phyloP scores from a whole-genome alignment of 2,329 filamentous ascomycete species.

The Fusarium tuaranense region DNA sequence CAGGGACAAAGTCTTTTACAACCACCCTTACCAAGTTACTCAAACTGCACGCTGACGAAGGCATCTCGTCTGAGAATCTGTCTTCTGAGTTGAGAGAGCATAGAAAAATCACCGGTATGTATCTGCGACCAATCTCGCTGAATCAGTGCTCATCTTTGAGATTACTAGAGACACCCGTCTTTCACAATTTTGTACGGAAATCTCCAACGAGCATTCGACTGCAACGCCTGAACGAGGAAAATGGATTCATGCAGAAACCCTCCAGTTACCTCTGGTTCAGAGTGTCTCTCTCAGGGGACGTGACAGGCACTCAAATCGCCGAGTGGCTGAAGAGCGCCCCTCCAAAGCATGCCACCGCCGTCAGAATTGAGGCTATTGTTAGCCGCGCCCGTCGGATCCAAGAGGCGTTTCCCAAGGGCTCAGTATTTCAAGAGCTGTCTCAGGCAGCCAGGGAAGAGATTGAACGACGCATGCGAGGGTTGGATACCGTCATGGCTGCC shows the following conservation, averaged over 20 bases:
- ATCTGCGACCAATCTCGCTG: no score
- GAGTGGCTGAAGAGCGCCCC: neutral
- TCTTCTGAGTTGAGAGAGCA: neutral
- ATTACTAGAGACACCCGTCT: neutral
- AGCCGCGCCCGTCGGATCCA: neutral
- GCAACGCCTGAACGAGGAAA: neutral
- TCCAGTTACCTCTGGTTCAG: neutral
- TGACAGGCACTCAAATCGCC: neutral
- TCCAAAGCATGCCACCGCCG: neutral
- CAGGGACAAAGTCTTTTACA: neutral
- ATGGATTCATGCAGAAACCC: neutral
- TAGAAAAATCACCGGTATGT: neutral
- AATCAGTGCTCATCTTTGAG: neutral
- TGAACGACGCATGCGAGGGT: neutral
- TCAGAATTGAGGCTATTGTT: neutral
- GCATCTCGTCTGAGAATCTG: neutral
- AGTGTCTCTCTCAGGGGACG: neutral
- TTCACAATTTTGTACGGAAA: neutral
- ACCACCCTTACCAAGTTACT: neutral
- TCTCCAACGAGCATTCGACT: neutral
- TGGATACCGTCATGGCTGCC: neutral
- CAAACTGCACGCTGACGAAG: neutral
- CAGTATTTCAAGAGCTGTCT: neutral
- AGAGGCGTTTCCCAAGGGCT: neutral
- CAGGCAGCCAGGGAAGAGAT: neutral